These are phyloP conservation scores for Juglanconis oblonga DNA, from an alignment of 2,329 filamentous ascomycete genomes.

Conservation along the genomic window DNA sequence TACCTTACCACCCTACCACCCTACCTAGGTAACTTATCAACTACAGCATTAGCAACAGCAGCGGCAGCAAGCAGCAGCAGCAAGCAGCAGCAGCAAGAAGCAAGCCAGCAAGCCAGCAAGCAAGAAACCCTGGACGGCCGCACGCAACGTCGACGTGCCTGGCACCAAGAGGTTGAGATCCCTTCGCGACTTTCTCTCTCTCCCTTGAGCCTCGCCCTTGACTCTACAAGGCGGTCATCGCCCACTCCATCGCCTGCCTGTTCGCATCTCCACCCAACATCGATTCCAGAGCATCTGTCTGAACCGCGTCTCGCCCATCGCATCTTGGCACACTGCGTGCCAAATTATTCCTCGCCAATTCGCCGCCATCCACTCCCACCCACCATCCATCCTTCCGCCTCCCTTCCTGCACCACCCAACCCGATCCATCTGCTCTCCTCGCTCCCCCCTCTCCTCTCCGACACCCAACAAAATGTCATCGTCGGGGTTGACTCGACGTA, in stretches of 20 bases:
- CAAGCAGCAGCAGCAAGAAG: no score
- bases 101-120: not conserved
- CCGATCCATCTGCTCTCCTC: not conserved
- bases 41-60: not conserved
- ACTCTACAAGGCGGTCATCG: not conserved
- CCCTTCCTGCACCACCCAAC: not conserved
- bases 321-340: not conserved
- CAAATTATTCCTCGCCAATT: not conserved
- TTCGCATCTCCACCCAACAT: not conserved
- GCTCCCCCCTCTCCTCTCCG: not conserved
- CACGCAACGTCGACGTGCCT: not conserved
- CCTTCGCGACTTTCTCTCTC: not conserved
- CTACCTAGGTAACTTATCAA: not conserved
- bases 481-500: slow-evolving; percentile 61
- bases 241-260: not conserved
- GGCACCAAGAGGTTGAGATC: no score
- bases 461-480: slow-evolving; percentile 24
- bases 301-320: slow-evolving; percentile 1
- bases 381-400: not conserved
- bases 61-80: not conserved
- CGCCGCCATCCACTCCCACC: not conserved
- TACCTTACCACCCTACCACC: no score
- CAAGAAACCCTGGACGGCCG: no score
- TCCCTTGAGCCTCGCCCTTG: not conserved
- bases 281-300: not conserved